Evolutionary conservation across 768 basidiomycete genomes (phyloP), one percentile per base, ranked within the genome.

Genomic region (Candolleomyces eurysporus): DNA sequence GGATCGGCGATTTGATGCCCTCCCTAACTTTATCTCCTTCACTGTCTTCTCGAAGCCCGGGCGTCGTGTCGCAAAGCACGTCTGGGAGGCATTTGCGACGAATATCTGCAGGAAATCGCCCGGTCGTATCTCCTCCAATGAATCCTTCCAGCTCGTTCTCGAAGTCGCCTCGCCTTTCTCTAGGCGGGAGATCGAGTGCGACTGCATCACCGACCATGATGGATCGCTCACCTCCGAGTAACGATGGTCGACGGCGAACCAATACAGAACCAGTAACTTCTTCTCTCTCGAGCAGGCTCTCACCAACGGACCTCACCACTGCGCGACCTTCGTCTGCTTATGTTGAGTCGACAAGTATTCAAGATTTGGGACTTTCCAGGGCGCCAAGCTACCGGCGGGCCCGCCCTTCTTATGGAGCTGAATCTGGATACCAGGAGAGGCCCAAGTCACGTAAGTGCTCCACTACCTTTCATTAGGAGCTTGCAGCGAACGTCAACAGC

Each of bases 31-130:
- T 31, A 8, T 36, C 32, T 39, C 31, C 53, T 10, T 55, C 53
- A n/a, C 53, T 55, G 16, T 39, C 53, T 10, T 36, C 53, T 36
- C 31, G 53, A 55, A 17, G 32, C 10, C 53, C 53, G 8, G 53
- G 53, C n/a, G 1, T 17, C 16, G 40, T 55, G 31, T 42, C 36
- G 6, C 53, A 36, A 42, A 55, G 53, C 21, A 4, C 53, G 36
- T 55, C 53, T 55, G 53, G 53, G 40, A 55, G 53, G 36, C 53
- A 55, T n/a, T 40, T 55, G 39, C 53, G 53, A 42, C 53, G 53
- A 22, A 13, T 40, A 7, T 36, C 53, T 6, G 10, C 36, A 13
- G 31, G 32, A 36, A 55, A 36, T 22, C 53, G 39, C 36, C 11
- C 53, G 7, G 5, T 21, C 19, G 39, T 3, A 9, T 39, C 32